These are phyloP conservation scores for Entomortierella lignicola DNA, from an alignment of 192 early-diverging fungal genomes.

Conservation along the genomic window DNA sequence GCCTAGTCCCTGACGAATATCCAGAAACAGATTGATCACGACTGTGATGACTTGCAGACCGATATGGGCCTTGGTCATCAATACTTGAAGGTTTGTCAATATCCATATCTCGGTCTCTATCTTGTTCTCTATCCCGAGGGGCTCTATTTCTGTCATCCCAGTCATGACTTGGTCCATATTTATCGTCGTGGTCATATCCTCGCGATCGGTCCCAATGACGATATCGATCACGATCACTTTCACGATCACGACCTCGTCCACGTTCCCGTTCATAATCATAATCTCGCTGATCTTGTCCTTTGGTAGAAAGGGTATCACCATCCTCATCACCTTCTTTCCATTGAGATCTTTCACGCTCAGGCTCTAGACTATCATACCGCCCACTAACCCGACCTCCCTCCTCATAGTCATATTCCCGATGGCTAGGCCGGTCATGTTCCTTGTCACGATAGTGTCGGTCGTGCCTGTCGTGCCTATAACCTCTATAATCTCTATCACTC, in stretches of 20 bases:
- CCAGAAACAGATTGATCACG: constrained; percentile 14
- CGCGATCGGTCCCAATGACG: constrained; percentile 23
- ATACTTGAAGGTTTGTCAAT: not conserved
- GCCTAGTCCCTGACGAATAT: not conserved
- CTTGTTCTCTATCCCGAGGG: constrained; percentile 24
- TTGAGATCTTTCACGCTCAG: constrained; percentile 27
- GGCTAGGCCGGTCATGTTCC: constrained; percentile 23
- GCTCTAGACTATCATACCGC: constrained; percentile 15
- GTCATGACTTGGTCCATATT: not conserved
- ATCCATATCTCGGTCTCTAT: constrained; percentile 10
- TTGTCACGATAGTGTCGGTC: constrained; percentile 37
- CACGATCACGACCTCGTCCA: constrained; percentile 13
- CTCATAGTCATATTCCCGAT: constrained; percentile 34
- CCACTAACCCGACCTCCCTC: constrained; percentile 3
- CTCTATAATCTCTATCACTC: constrained; percentile 25
- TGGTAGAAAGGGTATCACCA: constrained; percentile 22
- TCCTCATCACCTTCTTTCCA: constrained; percentile 47
- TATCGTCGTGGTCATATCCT: constrained; percentile 5
- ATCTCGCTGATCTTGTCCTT: constrained; percentile 24
- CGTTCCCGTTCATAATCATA: constrained; percentile 29
- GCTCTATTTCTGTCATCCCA: constrained; percentile 26
- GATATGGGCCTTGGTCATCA: constrained; percentile 14
- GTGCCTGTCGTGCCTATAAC: constrained; percentile 23
- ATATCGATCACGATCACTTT: constrained; percentile 11
- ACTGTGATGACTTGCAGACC: constrained; percentile 6